These are phyloP conservation scores for Coniochaeta hoffmannii DNA, from an alignment of 2,329 filamentous ascomycete genomes.

Conservation along the genomic window DNA sequence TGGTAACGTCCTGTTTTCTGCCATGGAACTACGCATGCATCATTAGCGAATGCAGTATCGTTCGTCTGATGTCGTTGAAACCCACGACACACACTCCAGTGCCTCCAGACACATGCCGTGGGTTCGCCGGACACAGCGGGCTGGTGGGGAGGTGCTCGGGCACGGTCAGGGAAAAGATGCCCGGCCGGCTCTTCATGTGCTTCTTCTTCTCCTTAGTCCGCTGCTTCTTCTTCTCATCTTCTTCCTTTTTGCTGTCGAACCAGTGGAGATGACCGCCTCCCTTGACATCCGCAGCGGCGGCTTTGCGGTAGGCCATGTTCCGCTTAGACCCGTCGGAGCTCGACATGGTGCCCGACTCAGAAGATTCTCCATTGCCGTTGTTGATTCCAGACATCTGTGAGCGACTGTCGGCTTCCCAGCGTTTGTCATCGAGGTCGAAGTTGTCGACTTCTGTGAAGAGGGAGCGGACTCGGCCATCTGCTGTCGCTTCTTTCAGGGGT, in stretches of 20 bases:
- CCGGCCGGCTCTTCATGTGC: neutral
- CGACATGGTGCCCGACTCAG: neutral
- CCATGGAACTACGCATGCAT: constrained; percentile 12
- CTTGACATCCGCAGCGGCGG: neutral
- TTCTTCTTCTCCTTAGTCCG: constrained; percentile 8
- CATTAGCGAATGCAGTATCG: too few relatives aligned
- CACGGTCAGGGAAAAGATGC: constrained; percentile 38
- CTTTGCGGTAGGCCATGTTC: neutral
- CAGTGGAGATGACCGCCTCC: neutral
- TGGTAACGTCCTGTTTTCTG: constrained; percentile 2
- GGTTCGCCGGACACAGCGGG: constrained; percentile 43
- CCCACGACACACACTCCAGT: constrained; percentile 38
- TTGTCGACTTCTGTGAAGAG: constrained; percentile 2
- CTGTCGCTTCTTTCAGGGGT: neutral
- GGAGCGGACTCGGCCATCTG: neutral
- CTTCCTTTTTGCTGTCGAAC: neutral
- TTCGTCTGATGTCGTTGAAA: neutral
- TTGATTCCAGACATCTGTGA: neutral
- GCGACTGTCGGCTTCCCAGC: neutral
- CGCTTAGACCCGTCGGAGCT: neutral
- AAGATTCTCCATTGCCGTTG: neutral
- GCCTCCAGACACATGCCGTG: constrained; percentile 33
- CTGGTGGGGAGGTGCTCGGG: constrained; percentile 44
- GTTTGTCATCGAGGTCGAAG: neutral
- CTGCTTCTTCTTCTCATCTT: neutral